Evolutionary conservation across 2,329 filamentous ascomycete genomes (phyloP).

Genomic region (Fusarium equiseti): DNA sequence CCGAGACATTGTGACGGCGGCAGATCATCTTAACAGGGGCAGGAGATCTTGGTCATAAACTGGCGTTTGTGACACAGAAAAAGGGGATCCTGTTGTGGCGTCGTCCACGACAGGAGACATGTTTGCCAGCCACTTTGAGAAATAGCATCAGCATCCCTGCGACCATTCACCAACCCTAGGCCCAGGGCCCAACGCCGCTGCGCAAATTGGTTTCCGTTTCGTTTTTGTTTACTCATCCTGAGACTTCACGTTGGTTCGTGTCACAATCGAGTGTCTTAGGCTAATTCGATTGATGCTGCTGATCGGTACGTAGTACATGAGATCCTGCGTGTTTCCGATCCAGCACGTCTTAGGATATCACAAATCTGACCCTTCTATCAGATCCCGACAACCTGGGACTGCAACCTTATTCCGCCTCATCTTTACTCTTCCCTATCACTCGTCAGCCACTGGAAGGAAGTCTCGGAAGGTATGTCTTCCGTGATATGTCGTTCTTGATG

Average conservation of each 20-base stretch:
- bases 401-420: slow-evolving; percentile 11
- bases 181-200: not conserved
- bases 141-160: slow-evolving; percentile 17
- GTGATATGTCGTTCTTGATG: slow-evolving; percentile 1
- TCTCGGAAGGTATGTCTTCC: slow-evolving; percentile 1
- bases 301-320: slow-evolving; percentile 35
- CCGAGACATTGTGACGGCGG: slow-evolving; percentile 26
- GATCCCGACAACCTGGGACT: slow-evolving; percentile 22
- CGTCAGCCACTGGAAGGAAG: not conserved
- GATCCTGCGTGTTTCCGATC: slow-evolving; percentile 43
- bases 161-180: not conserved
- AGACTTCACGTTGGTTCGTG: slow-evolving; percentile 18
- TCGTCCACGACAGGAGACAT: slow-evolving; percentile 17
- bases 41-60: slow-evolving; percentile 23
- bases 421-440: slow-evolving; percentile 7
- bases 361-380: slow-evolving; percentile 21
- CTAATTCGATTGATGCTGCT: slow-evolving; percentile 2
- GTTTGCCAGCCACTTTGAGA: slow-evolving; percentile 18
- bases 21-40: slow-evolving; percentile 32
- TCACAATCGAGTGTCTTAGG: slow-evolving; percentile 18
- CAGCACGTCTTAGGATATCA: slow-evolving; percentile 37
- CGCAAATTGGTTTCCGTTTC: slow-evolving; percentile 1
- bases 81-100: slow-evolving; percentile 25
- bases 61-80: slow-evolving; percentile 26
- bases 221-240: not conserved